These are phyloP conservation scores for Trapa incisa DNA, from an alignment of 345 rosid species.

Conservation along the genomic window DNA sequence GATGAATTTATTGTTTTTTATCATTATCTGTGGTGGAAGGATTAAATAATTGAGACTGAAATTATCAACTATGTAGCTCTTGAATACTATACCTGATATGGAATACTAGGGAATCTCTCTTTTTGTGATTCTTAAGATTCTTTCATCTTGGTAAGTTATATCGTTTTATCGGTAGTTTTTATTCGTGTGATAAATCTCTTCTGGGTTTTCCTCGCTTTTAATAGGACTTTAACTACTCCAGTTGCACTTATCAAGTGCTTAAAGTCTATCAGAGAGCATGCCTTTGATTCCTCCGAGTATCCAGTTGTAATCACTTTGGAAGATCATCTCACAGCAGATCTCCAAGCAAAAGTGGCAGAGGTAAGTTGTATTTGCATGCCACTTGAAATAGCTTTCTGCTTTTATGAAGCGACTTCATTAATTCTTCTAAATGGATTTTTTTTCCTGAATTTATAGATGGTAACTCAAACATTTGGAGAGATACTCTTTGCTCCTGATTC, in stretches of 20 bases:
- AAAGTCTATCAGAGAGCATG: constrained; percentile 55
- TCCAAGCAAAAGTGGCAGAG: constrained; percentile 85
- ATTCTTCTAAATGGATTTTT: constrained; percentile 1
- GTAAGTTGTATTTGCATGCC: constrained; percentile 17
- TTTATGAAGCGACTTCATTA: constrained; percentile 3
- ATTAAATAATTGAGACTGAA: neutral
- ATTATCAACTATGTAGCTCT: neutral
- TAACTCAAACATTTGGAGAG: constrained; percentile 65
- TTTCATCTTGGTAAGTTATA: neutral
- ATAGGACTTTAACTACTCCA: constrained; percentile 80
- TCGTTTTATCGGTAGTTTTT: neutral
- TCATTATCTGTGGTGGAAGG: neutral
- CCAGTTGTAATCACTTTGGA: constrained; percentile 90
- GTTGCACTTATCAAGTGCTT: constrained; percentile 66
- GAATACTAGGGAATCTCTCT: neutral
- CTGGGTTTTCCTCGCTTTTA: neutral
- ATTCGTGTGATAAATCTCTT: neutral
- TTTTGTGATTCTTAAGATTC: neutral
- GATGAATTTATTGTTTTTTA: neutral
- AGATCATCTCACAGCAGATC: constrained; percentile 84
- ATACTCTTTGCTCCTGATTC: constrained; percentile 63
- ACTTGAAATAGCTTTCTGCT: neutral
- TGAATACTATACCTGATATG: neutral
- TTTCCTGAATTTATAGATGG: constrained; percentile 46
- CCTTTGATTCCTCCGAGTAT: constrained; percentile 67